Evolutionary conservation across 176 grass and related monocot species (phyloP).

Genomic region (Triticum turgidum): DNA sequence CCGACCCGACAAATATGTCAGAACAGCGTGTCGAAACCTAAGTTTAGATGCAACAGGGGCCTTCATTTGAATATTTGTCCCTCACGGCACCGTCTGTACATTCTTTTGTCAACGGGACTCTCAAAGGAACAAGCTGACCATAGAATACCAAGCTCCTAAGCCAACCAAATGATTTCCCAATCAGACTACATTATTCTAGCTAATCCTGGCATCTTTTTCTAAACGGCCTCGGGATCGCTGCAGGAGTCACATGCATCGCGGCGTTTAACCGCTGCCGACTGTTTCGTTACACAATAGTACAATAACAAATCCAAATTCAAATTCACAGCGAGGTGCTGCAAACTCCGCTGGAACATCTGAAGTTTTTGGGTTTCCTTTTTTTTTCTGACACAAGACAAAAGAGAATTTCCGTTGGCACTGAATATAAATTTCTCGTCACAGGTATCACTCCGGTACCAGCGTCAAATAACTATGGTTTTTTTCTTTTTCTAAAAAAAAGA

Average conservation of each 20-base stretch:
- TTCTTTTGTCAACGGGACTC: constrained; percentile 46
- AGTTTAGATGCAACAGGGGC: constrained; percentile 30
- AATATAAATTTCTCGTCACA: background rate
- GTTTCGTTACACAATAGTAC: background rate
- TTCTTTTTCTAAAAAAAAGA: too few species aligned
- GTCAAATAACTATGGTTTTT: too few species aligned
- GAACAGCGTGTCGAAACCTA: constrained; percentile 29
- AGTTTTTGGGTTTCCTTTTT: background rate
- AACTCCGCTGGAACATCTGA: background rate
- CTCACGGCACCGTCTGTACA: constrained; percentile 22
- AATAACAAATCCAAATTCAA: background rate
- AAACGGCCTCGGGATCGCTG: constrained; percentile 43
- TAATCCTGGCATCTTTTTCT: constrained; percentile 28
- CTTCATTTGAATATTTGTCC: constrained; percentile 48
- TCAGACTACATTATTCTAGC: constrained; percentile 30
- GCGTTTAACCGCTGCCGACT: constrained; percentile 20
- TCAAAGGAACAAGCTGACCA: constrained; percentile 2
- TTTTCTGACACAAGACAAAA: too few species aligned
- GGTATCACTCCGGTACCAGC: background rate
- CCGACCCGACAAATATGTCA: background rate
- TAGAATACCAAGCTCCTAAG: constrained; percentile 28
- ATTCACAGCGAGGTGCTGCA: background rate
- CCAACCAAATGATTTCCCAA: constrained; percentile 26
- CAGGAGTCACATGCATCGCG: constrained; percentile 36
- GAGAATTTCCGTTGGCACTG: too few species aligned